These are phyloP conservation scores for Trichoderma atrobrunneum DNA, from an alignment of 2,329 filamentous ascomycete genomes.

Conservation along the genomic window DNA sequence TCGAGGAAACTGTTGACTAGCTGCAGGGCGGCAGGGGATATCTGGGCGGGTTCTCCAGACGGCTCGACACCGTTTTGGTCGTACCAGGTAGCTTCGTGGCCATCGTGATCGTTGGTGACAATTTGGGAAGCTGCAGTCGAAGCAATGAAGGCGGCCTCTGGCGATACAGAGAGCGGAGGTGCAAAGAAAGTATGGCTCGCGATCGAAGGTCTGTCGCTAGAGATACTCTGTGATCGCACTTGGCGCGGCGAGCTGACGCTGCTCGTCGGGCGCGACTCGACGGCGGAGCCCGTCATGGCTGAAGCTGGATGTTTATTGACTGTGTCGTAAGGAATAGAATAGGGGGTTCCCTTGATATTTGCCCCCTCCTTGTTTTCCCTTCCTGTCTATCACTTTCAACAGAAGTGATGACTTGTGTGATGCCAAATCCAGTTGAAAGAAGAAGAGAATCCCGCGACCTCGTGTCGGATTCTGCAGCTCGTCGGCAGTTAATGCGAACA, in stretches of 20 bases:
- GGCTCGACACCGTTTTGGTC: conserved; percentile 66
- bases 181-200: conserved; percentile 58
- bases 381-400: neutral
- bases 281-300: conserved; percentile 29
- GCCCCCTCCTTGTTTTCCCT: neutral
- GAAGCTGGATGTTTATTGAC: neutral
- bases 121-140: conserved; percentile 85
- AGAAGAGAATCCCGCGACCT: neutral
- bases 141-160: conserved; percentile 83
- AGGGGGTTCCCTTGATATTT: neutral
- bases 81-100: conserved; percentile 66
- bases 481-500: neutral
- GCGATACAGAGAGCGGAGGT: conserved; percentile 67
- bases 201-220: conserved; percentile 67
- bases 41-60: conserved; percentile 65
- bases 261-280: conserved; percentile 33
- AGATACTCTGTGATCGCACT: conserved; percentile 58
- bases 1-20: conserved; percentile 92
- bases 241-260: conserved; percentile 35
- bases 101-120: conserved; percentile 83
- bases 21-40: conserved; percentile 69
- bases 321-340: neutral
- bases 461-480: conserved; percentile 5
- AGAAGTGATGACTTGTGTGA: neutral
- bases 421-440: neutral